Percentiles rank a stretch among this genome's conserved stretches.
These are phyloP conservation scores for Pezicula carpinea DNA, from an alignment of 2,329 filamentous ascomycete genomes.

Conservation along the genomic window DNA sequence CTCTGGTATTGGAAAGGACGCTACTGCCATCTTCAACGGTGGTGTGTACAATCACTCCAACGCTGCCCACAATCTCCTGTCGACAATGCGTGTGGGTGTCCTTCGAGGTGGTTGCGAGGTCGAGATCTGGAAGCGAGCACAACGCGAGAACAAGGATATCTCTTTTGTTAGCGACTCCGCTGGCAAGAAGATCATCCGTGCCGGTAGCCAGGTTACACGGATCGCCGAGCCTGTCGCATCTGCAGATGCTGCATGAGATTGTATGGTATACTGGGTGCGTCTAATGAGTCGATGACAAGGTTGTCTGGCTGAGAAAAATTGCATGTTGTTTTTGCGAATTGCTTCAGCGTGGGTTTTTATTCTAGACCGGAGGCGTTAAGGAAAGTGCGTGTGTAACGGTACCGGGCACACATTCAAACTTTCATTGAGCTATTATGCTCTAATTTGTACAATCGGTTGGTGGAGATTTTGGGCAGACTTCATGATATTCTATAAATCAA, in stretches of 20 bases:
- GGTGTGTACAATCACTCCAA: slow-evolving; percentile 89
- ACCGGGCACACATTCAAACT: neutral
- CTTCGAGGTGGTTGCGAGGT: slow-evolving; percentile 84
- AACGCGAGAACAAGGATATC: slow-evolving; percentile 79
- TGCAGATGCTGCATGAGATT: slow-evolving; percentile 70
- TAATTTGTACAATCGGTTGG: too few species aligned
- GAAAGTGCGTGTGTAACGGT: neutral
- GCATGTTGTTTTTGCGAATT: slow-evolving; percentile 5
- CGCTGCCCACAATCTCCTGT: slow-evolving; percentile 82
- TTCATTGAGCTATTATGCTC: neutral
- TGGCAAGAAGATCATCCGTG: slow-evolving; percentile 79
- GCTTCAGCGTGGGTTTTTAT: slow-evolving; percentile 10
- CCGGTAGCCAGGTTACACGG: slow-evolving; percentile 81
- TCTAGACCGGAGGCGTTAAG: neutral
- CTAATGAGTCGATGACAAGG: slow-evolving; percentile 13
- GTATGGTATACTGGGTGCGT: slow-evolving; percentile 1
- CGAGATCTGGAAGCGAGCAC: slow-evolving; percentile 87
- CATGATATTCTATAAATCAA: too few species aligned
- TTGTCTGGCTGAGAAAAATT: slow-evolving; percentile 8
- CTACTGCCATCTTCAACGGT: slow-evolving; percentile 87
- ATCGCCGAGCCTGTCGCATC: slow-evolving; percentile 73
- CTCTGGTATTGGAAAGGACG: slow-evolving; percentile 79
- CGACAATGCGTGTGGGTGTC: slow-evolving; percentile 83
- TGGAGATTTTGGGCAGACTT: too few species aligned
- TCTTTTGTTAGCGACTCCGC: slow-evolving; percentile 74